Conservation (phyloP, 2,329 filamentous ascomycete genomes). For the Colletotrichum sp. region DNA sequence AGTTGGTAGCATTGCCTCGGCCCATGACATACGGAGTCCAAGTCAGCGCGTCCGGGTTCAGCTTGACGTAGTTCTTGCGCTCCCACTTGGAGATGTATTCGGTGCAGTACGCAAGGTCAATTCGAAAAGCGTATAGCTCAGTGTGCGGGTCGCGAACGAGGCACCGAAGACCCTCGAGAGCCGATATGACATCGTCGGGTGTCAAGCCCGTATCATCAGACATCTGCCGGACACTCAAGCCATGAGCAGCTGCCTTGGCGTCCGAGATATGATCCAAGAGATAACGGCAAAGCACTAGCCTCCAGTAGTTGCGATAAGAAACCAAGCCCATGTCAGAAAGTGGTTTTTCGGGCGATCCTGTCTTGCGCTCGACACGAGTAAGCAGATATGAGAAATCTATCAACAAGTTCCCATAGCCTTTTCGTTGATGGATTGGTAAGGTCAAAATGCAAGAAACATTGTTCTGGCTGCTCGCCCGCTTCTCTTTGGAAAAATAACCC, state of each 20-base stretch:
- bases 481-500: constrained; percentile 99
- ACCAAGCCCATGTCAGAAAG: constrained; percentile 97
- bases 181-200: constrained; percentile 93
- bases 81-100: constrained; percentile 92
- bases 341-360: constrained; percentile 95
- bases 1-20: constrained; percentile 78
- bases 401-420: constrained; percentile 93
- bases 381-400: constrained; percentile 99
- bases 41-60: constrained; percentile 80
- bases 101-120: constrained; percentile 84
- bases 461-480: constrained; percentile 90
- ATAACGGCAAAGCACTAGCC: constrained; percentile 84
- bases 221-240: constrained; percentile 69
- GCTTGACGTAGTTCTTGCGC: constrained; percentile 82
- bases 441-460: constrained; percentile 98
- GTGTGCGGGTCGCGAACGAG: constrained; percentile 90
- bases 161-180: constrained; percentile 86
- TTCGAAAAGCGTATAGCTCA: constrained; percentile 84
- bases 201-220: constrained; percentile 95
- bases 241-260: constrained; percentile 35
- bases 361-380: constrained; percentile 90
- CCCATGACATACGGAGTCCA: constrained; percentile 99
- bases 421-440: constrained; percentile 93
- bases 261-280: constrained; percentile 63
- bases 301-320: constrained; percentile 98